Evolutionary conservation across 2,329 filamentous ascomycete genomes (phyloP), one percentile per base, ranked within the genome.

Genomic region (Pseudocercospora fuligena): DNA sequence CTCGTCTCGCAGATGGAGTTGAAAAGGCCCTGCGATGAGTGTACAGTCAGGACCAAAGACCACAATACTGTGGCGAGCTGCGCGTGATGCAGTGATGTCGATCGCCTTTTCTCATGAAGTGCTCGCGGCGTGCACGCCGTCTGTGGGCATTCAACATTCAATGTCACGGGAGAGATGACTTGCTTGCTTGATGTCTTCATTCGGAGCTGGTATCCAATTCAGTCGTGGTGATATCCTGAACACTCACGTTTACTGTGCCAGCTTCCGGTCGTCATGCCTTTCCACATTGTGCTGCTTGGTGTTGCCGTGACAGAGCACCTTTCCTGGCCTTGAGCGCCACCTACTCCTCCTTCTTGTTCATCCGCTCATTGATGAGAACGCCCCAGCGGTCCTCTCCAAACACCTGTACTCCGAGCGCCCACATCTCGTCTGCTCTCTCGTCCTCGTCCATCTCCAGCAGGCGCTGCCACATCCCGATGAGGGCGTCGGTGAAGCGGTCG

Each of bases 371-470:
- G 6, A 56, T 14, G 12, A 56, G 12, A 8, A 14, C 23, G 7
- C 51, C 51, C 51, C 51, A 56, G 23, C 51, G 51, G 6, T 43
- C 40, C 27, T 56, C 27, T 29, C 51, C 51, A 31, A 33, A 56
- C 25, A 56, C 25, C 16, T 4, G 23, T 19, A 16, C 51, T 25
- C 51, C 51, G 27, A 33, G 1, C 23, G 21, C 51, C 23, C 21
- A 56, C 5, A 56, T 19, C 11, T 5, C 27, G 27, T 56, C 51
- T 3, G 51, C 51, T 29, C 23, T 31, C 25, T 56, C 25, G 3
- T 56, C 16, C 16, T 56, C 51, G 0, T 19, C 51, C 23, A 56
- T 33, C 2, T 16, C 51, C 14, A 56, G 16, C 9, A 56, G 51
- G 27, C 51, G 51, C 11, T 31, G 23, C 27, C 51, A 56, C 23